phyloP scores from a whole-genome alignment of 768 basidiomycete species.

The Cystobasidium ongulense region DNA sequence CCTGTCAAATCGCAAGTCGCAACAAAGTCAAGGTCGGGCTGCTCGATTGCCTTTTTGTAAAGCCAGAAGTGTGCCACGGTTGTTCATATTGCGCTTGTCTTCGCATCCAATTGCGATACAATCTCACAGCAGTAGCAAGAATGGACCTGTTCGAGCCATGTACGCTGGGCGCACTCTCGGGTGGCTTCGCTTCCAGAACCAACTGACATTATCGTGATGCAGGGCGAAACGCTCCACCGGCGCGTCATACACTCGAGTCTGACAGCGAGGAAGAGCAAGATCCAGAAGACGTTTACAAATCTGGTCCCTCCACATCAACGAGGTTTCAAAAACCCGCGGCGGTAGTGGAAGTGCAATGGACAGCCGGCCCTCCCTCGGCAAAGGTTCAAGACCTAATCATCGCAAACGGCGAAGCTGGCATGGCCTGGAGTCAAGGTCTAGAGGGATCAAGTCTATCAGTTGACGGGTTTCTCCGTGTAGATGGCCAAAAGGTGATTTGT shows the following conservation, averaged over 20 bases:
- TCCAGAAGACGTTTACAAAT: conserved; percentile 12
- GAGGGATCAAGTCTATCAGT: background rate
- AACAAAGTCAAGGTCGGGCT: background rate
- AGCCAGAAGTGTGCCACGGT: background rate
- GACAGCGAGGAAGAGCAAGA: conserved; percentile 29
- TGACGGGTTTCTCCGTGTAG: background rate
- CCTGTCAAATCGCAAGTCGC: background rate
- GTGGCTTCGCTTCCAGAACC: background rate
- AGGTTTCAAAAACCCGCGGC: background rate
- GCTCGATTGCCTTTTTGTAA: background rate
- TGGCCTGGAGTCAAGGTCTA: conserved; percentile 7
- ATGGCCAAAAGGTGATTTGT: conserved; percentile 9
- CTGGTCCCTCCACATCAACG: background rate
- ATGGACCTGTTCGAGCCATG: conserved; percentile 30
- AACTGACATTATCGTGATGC: background rate
- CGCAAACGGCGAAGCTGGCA: conserved; percentile 13
- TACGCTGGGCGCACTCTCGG: too few species aligned
- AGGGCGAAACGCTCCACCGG: conserved; percentile 30
- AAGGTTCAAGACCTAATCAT: background rate
- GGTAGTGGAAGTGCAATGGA: background rate
- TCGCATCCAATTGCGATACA: too few species aligned
- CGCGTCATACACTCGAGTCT: conserved; percentile 9
- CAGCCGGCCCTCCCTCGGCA: background rate
- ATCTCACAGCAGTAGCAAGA: too few species aligned
- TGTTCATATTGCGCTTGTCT: background rate